These are phyloP conservation scores for Cryptosporidium bovis DNA, from an alignment of 169 alveolate species.

Conservation along the genomic window DNA sequence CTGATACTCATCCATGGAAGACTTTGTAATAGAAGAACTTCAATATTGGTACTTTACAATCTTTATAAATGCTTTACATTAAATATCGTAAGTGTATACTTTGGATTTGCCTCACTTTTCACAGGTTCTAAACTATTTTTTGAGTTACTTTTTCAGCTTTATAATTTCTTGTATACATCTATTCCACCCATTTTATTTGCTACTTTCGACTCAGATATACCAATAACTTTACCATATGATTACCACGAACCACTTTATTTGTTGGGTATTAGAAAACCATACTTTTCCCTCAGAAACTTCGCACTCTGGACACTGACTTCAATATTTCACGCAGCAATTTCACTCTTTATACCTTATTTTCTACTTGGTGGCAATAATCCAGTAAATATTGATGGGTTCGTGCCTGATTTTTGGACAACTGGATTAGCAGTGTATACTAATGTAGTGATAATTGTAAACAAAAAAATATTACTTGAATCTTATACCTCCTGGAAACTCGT, in stretches of 20 bases:
- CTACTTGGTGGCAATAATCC: conserved; percentile 67
- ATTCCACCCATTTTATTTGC: conserved; percentile 90
- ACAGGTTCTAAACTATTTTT: conserved; percentile 94
- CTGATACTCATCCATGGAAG: conserved; percentile 90
- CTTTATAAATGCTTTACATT: conserved; percentile 96
- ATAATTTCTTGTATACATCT: conserved; percentile 94
- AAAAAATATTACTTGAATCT: conserved; percentile 80
- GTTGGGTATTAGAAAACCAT: conserved; percentile 61
- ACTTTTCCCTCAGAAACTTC: conserved; percentile 29
- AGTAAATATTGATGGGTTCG: conserved; percentile 52
- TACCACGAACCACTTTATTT: conserved; percentile 69
- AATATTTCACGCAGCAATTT: conserved; percentile 50
- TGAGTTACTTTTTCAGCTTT: conserved; percentile 94
- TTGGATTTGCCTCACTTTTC: conserved; percentile 90
- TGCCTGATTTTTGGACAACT: conserved; percentile 78
- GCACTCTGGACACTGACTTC: conserved; percentile 39
- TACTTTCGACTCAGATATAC: conserved; percentile 84
- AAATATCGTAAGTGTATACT: conserved; percentile 92
- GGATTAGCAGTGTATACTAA: conserved; percentile 79
- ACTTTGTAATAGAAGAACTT: conserved; percentile 85
- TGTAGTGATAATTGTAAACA: conserved; percentile 82
- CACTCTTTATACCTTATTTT: conserved; percentile 35
- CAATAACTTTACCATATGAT: conserved; percentile 65
- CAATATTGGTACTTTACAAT: conserved; percentile 92
- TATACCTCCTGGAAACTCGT: conserved; percentile 66